Base-by-base conservation (phyloP, 805 yeast genomes). In the Kodamaea jinghongensis region DNA sequence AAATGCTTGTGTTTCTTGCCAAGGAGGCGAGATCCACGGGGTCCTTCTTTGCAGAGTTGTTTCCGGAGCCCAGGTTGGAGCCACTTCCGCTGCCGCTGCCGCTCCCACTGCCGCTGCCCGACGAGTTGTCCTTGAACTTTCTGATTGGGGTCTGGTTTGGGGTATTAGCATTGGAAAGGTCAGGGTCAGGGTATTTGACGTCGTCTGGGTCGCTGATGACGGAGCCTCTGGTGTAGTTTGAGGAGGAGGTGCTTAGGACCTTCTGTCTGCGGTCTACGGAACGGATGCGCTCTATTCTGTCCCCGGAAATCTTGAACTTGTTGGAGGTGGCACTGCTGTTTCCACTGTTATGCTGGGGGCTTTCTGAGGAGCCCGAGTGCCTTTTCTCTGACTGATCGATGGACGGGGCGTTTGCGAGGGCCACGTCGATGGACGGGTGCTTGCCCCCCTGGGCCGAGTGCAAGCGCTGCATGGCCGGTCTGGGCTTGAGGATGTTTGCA, bases 171-270 rank as follows among this genome's bases (percentile, higher is more conserved):
- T 41, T 43, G 20, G 54, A 45, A 12, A 54, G 34, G 25, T 47
- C 43, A 6, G 60, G 60, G 8, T 52, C 58, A 3, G 61, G 61
- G 39, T 55, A 55, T 37, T 43, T 53, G 22, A 35, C 42, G 2
- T 41, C 51, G 17, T 41, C 49, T 7, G 40, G 35, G 20, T 51
- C 52, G 17, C 51, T 43, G 13, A 40, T 38, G 9, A 22, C 13
- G 10, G 42, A 42, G 9, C 50, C 42, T 11, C 48, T 13, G 28
- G 48, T 50, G 28, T 46, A 45, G 4, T 51, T 22, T 4, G 60
- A 55, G 3, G 49, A 37, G 7, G 52, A 45, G 4, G 52, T 44
- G 22, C 55, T 48, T 12, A 50, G 31, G 17, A 51, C 54, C 15
- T 48, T 47, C 11, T 36, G 30, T 32, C 49, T 39, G 7, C 38